Conservation (phyloP, 2,329 filamentous ascomycete species). For the Curvularia spicifera region DNA sequence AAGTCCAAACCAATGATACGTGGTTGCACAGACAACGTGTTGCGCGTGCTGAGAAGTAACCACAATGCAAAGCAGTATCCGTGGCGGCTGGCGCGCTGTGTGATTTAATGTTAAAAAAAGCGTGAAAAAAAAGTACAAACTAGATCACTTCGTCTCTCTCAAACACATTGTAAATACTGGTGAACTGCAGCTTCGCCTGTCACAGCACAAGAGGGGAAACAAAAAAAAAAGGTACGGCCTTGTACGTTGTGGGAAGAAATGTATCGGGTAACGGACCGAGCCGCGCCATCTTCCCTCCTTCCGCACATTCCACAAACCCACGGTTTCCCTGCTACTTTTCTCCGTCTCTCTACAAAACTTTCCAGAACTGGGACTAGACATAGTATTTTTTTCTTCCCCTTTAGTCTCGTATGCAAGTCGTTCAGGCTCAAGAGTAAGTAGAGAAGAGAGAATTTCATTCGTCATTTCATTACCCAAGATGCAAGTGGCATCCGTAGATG, state of each 20-base stretch:
- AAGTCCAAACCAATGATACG: not conserved
- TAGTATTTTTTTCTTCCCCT: too few relatives aligned
- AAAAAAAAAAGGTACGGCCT: not conserved
- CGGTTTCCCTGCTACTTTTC: not conserved
- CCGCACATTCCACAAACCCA: not conserved
- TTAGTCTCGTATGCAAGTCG: too few relatives aligned
- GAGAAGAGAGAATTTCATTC: slow-evolving; percentile 6
- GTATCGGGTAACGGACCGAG: slow-evolving; percentile 1
- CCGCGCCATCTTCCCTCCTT: not conserved
- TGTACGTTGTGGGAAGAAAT: not conserved
- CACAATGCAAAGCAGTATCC: not conserved
- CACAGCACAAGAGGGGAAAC: not conserved
- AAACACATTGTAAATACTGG: not conserved
- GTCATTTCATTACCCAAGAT: slow-evolving; percentile 6
- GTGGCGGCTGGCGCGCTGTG: not conserved
- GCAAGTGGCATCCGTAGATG: not conserved
- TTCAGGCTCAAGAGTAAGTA: too few relatives aligned
- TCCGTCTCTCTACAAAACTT: not conserved
- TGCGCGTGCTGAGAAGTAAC: not conserved
- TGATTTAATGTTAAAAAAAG: not conserved
- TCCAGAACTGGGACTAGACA: too few relatives aligned
- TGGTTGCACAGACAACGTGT: not conserved
- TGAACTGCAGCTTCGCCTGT: not conserved
- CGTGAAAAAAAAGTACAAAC: not conserved
- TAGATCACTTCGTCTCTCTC: not conserved